Conservation (phyloP, 2,329 filamentous ascomycete genomes). For the Chaetomiaceae sp. region DNA sequence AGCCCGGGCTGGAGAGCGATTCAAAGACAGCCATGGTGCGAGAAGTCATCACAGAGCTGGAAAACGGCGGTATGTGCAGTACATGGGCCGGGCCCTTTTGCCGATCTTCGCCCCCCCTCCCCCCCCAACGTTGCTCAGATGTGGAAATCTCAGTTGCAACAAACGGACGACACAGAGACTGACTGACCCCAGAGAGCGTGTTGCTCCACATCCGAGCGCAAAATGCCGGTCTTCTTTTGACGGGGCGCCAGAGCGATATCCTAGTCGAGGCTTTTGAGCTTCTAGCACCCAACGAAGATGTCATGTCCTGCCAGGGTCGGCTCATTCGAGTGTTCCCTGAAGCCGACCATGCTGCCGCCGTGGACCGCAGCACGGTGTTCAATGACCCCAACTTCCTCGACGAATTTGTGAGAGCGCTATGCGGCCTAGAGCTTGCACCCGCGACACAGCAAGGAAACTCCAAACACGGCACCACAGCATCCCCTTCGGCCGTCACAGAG, state of each 20-base stretch:
- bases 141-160: too few species aligned
- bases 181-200: conserved; percentile 10
- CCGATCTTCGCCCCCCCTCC: background rate
- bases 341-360: conserved; percentile 11
- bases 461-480: conserved; percentile 14
- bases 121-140: background rate
- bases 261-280: conserved; percentile 24
- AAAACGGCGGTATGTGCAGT: conserved; percentile 19
- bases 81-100: too few species aligned
- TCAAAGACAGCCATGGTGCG: background rate
- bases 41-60: conserved; percentile 11
- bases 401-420: conserved; percentile 8
- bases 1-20: conserved; percentile 14
- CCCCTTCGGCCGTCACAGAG: conserved; percentile 15
- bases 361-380: background rate
- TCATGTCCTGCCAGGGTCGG: conserved; percentile 20
- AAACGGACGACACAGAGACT: too few species aligned
- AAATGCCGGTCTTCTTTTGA: conserved; percentile 24
- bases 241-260: conserved; percentile 2
- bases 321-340: conserved; percentile 25
- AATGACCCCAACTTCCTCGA: conserved; percentile 5
- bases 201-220: conserved; percentile 20
- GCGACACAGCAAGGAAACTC: too few species aligned
- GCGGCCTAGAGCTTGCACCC: conserved; percentile 6
- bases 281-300: conserved; percentile 18